These are phyloP conservation scores for Tetraselmis chui DNA, from an alignment of 139 green algal genomes.

Conservation along the genomic window DNA sequence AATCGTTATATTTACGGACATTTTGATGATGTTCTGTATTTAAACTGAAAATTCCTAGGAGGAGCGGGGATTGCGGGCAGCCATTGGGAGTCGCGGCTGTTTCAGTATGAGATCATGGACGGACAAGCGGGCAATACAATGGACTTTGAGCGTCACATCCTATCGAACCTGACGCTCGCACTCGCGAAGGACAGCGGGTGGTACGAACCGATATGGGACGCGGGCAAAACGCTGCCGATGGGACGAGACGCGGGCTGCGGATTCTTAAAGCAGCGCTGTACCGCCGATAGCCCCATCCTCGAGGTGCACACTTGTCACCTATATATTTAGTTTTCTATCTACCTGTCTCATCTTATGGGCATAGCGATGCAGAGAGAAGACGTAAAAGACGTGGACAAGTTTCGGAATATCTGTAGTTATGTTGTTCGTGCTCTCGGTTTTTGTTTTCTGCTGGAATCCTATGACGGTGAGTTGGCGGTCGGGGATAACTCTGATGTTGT, in stretches of 20 bases:
- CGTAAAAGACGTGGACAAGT: neutral
- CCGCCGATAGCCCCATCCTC: neutral
- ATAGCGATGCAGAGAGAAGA: no score
- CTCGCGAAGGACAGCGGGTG: constrained; percentile 42
- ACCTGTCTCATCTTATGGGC: no score
- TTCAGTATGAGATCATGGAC: neutral
- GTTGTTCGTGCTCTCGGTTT: neutral
- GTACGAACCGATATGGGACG: constrained; percentile 3
- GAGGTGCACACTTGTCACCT: neutral
- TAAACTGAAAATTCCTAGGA: constrained; percentile 10
- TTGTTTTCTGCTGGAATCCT: neutral
- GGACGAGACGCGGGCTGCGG: neutral
- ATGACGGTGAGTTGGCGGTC: no score
- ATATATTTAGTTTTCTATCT: neutral
- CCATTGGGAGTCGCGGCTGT: constrained; percentile 49
- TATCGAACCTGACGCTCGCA: constrained; percentile 46
- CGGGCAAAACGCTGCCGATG: neutral
- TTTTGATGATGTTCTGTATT: neutral
- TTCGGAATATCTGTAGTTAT: neutral
- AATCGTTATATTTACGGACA: neutral
- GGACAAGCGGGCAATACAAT: neutral
- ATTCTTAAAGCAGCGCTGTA: neutral
- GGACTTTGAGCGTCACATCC: neutral
- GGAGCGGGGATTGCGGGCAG: constrained; percentile 40
- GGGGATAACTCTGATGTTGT: no score